Evolutionary conservation across 495 filamentous ascomycete genomes (phyloP).

Genomic region (Lindgomyces ingoldianus): DNA sequence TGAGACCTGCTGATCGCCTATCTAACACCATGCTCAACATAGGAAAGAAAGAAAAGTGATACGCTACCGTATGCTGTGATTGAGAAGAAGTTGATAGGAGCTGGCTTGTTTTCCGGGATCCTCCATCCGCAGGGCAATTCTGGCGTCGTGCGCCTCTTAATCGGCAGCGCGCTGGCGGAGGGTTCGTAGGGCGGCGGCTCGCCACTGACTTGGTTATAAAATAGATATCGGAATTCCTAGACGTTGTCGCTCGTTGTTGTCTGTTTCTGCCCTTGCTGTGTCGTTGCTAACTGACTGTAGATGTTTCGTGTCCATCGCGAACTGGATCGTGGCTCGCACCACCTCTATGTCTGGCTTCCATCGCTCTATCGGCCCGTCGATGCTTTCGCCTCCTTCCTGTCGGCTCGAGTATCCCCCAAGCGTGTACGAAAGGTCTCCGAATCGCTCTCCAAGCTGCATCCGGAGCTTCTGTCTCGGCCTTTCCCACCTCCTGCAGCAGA

Average conservation of each 20-base stretch:
- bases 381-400: constrained; percentile 28
- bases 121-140: constrained; percentile 27
- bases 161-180: constrained; percentile 29
- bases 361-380: constrained; percentile 31
- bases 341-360: constrained; percentile 34
- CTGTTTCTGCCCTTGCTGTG: constrained; percentile 21
- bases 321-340: constrained; percentile 30
- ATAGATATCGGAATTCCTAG: constrained; percentile 1
- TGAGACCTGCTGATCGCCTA: constrained; percentile 29
- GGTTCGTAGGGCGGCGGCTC: constrained; percentile 10
- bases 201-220: constrained; percentile 5
- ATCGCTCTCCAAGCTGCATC: constrained; percentile 27
- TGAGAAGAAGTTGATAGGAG: constrained; percentile 7
- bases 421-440: constrained; percentile 32
- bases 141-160: constrained; percentile 32
- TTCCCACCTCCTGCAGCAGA: constrained; percentile 27
- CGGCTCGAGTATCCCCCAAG: constrained; percentile 31
- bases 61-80: constrained; percentile 12
- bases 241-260: constrained; percentile 12
- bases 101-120: constrained; percentile 8
- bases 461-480: constrained; percentile 19
- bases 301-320: constrained; percentile 3
- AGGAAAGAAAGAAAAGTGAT: constrained; percentile 29
- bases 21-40: constrained; percentile 34
- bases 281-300: constrained; percentile 3